Evolutionary conservation across 352 stramenopile species (phyloP), one percentile per base, ranked within the genome.

Genomic region (Phytophthora chlamydospora): DNA sequence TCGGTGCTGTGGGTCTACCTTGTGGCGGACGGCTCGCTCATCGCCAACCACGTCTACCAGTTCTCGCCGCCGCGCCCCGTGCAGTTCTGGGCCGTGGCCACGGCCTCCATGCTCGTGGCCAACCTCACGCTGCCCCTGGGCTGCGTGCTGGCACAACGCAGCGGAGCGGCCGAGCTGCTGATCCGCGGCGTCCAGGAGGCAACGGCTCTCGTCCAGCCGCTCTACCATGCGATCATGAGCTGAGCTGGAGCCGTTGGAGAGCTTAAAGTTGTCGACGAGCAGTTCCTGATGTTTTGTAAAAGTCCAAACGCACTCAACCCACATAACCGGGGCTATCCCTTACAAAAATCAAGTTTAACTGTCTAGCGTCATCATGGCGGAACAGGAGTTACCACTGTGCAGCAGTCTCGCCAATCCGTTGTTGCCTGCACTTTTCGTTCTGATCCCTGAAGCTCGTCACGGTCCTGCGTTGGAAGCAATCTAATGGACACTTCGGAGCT

Each of bases 41-140:
- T 67, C 6, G 68, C 63, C 16, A 76, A 71, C 64, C 57, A 71
- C 54, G 34, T 76, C 14, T 80, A 80, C 40, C 59, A 75, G 36
- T 75, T 80, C 48, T 71, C 59, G 9, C 71, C 71, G n/a, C 63
- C 61, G 35, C 70, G 70, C 17, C 40, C 70, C 14, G 54, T 62
- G 38, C 60, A 73, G 52, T 79, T 76, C 46, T 76, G 66, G 71
- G 60, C 55, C 32, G 56, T 73, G n/a, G 65, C 61, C 6, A 73
- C 49, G 44, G 58, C 58, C 35, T 59, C 68, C 60, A 67, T 75
- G 57, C 35, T 76, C 40, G 55, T 76, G 17, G 47, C 56, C 14
- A 66, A 71, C 44, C 51, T 71, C 24, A 71, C 60, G 12, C 46
- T 76, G 29, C 71, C 71, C 5, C 38, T 79, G 19, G 60, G 64